Conservation (phyloP, 202 grass and related monocot genomes). For the Schoenoplectus tabernaemontani region DNA sequence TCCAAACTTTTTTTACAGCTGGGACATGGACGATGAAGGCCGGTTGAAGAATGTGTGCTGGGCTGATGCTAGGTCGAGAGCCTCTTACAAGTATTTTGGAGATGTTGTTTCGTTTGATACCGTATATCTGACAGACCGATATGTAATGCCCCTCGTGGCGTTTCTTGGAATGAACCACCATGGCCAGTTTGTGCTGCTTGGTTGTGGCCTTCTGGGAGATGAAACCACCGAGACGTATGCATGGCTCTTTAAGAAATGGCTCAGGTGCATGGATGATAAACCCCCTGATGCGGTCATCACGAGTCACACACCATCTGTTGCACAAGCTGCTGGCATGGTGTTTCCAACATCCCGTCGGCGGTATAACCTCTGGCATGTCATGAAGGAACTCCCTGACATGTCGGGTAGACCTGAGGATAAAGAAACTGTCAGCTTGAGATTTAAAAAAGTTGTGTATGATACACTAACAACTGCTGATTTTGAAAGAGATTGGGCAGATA, state of each 20-base stretch:
- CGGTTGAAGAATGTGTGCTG: slow-evolving; percentile 24
- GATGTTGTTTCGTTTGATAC: slow-evolving; percentile 34
- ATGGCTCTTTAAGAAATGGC: slow-evolving; percentile 40
- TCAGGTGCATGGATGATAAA: slow-evolving; percentile 57
- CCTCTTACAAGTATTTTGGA: slow-evolving; percentile 28
- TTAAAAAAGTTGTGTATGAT: slow-evolving; percentile 50
- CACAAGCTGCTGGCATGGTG: slow-evolving; percentile 42
- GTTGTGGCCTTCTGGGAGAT: slow-evolving; percentile 19
- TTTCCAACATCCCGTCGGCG: slow-evolving; percentile 50
- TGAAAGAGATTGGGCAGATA: slow-evolving; percentile 61
- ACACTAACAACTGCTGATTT: slow-evolving; percentile 57
- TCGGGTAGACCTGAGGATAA: slow-evolving; percentile 33
- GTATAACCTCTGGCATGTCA: slow-evolving; percentile 51
- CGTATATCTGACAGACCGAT: slow-evolving; percentile 22
- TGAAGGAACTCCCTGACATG: slow-evolving; percentile 51
- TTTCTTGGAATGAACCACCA: slow-evolving; percentile 32
- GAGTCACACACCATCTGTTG: slow-evolving; percentile 42
- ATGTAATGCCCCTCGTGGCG: slow-evolving; percentile 24
- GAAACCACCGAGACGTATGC: slow-evolving; percentile 17
- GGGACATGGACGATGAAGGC: slow-evolving; percentile 28
- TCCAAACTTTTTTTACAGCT: slow-evolving; percentile 30
- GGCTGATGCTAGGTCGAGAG: slow-evolving; percentile 19
- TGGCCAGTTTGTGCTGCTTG: slow-evolving; percentile 23
- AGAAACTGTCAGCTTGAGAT: slow-evolving; percentile 37
- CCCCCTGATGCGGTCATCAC: slow-evolving; percentile 58